Percentiles rank a stretch among this genome's conserved stretches.
Evolutionary conservation across 2,329 filamentous ascomycete genomes (phyloP).

Genomic region (Botrytis pseudocinerea): DNA sequence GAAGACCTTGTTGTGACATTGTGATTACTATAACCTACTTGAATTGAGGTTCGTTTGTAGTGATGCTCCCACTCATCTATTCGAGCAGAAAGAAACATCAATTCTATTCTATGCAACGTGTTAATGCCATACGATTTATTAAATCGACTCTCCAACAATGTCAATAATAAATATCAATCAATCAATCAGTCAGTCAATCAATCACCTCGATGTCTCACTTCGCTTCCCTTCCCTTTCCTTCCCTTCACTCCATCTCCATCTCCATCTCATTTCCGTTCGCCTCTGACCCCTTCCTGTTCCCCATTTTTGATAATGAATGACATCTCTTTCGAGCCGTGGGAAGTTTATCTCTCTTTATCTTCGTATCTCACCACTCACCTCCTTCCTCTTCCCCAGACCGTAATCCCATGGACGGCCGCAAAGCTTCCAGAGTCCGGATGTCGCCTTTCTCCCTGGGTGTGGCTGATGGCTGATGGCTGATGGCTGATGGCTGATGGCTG

Average conservation of each 20-base stretch:
- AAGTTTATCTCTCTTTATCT: not conserved
- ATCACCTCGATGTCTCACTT: not conserved
- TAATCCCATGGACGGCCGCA: not conserved
- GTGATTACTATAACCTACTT: not conserved
- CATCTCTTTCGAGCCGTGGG: not conserved
- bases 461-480: not conserved
- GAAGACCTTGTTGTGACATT: not conserved
- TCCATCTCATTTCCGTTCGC: not conserved
- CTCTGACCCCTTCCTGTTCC: not conserved
- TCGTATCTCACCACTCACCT: constrained; percentile 10
- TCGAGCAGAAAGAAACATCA: not conserved
- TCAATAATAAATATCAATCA: no score
- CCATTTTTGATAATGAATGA: constrained; percentile 8
- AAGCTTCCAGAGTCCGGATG: not conserved
- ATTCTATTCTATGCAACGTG: not conserved
- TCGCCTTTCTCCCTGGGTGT: constrained; percentile 2
- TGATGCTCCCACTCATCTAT: not conserved
- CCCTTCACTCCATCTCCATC: not conserved
- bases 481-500: no score
- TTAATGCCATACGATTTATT: no score
- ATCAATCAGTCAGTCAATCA: not conserved
- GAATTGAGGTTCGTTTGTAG: not conserved
- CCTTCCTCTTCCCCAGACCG: not conserved
- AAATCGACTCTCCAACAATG: not conserved
- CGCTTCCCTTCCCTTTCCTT: no score